Evolutionary conservation across 345 rosid species (phyloP).

Genomic region (Euphorbia tirucalli): DNA sequence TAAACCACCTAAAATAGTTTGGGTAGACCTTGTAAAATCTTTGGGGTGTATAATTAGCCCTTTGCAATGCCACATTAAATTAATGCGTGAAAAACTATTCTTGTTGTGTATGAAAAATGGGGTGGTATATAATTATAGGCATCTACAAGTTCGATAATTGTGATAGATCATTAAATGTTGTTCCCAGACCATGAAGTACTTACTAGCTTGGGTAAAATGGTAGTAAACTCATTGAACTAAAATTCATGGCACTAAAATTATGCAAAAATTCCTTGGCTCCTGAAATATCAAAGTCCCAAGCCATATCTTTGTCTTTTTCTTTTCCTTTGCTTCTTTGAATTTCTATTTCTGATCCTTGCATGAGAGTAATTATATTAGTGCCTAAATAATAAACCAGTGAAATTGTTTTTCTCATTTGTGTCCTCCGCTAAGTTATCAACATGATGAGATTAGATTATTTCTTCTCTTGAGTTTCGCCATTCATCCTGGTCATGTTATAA

Average conservation of each 20-base stretch:
- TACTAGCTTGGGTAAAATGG: neutral
- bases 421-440: neutral
- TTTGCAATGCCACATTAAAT: neutral
- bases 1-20: too few relatives aligned
- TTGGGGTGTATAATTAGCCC: neutral
- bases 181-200: neutral
- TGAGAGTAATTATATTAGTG: neutral
- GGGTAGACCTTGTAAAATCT: neutral
- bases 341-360: neutral
- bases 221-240: neutral
- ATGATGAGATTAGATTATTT: neutral
- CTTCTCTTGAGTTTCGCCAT: neutral
- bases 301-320: neutral
- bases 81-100: neutral
- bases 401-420: neutral
- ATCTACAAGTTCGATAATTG: neutral
- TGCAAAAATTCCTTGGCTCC: neutral
- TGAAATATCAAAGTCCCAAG: neutral
- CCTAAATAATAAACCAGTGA: neutral
- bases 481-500: neutral
- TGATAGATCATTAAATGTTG: neutral
- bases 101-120: neutral
- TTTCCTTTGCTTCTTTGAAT: neutral
- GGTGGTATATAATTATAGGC: neutral
- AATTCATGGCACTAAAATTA: neutral